These are phyloP conservation scores for Metschnikowia lochheadii DNA, from an alignment of 805 yeast genomes.

Conservation along the genomic window DNA sequence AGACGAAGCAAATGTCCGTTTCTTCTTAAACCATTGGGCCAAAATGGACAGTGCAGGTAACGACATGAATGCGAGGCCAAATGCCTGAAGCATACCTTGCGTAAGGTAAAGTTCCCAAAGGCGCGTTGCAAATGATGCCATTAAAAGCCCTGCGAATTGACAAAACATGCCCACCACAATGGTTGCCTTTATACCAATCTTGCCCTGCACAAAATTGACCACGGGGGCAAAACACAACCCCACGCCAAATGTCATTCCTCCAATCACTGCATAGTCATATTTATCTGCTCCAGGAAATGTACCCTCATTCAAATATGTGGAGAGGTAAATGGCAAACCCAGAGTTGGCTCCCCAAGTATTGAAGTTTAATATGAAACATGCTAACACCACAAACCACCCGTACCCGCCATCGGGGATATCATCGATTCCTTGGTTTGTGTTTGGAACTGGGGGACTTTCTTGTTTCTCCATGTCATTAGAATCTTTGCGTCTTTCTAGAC, in stretches of 20 bases:
- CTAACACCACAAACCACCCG: slow-evolving; percentile 60
- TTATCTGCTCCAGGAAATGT: slow-evolving; percentile 52
- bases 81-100: slow-evolving; percentile 63
- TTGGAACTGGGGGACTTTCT: neutral
- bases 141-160: slow-evolving; percentile 51
- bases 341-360: slow-evolving; percentile 73
- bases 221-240: slow-evolving; percentile 62
- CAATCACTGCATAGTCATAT: slow-evolving; percentile 60
- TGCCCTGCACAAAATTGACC: slow-evolving; percentile 46
- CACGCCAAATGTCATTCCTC: slow-evolving; percentile 59
- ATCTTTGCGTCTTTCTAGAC: neutral
- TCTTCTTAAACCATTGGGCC: slow-evolving; percentile 69
- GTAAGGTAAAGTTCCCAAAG: slow-evolving; percentile 66
- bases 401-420: slow-evolving; percentile 53
- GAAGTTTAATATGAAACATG: slow-evolving; percentile 48
- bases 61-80: slow-evolving; percentile 52
- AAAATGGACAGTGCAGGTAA: slow-evolving; percentile 57
- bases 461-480: neutral
- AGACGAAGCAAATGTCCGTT: slow-evolving; percentile 53
- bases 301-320: slow-evolving; percentile 47
- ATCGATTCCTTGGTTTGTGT: slow-evolving; percentile 1
- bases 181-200: slow-evolving; percentile 42
- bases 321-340: slow-evolving; percentile 61
- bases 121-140: slow-evolving; percentile 57
- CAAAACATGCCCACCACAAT: slow-evolving; percentile 46